Conservation (phyloP, 2,329 filamentous ascomycete genomes). For the Ophiognomonia clavigignenti-juglandacearum region DNA sequence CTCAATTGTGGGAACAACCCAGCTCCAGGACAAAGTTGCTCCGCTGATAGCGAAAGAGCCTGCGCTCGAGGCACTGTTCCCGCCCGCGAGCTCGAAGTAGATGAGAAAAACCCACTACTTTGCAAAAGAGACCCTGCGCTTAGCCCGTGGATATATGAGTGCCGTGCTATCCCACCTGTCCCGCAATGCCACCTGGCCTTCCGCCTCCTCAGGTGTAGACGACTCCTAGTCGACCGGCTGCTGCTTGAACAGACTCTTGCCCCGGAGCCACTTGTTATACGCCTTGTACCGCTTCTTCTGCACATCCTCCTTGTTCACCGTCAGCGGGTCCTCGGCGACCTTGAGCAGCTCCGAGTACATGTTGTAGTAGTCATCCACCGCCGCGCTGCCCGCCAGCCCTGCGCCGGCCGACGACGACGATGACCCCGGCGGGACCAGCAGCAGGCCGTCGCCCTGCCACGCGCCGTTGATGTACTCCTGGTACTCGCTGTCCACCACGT, state of each 20-base stretch:
- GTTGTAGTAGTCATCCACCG: constrained; percentile 60
- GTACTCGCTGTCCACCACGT: constrained; percentile 61
- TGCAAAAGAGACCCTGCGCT: neutral
- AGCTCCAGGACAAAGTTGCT: constrained; percentile 24
- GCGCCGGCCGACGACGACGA: constrained; percentile 45
- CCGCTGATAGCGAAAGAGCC: constrained; percentile 33
- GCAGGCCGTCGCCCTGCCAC: constrained; percentile 56
- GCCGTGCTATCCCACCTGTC: constrained; percentile 8
- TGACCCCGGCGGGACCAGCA: constrained; percentile 47
- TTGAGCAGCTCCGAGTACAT: constrained; percentile 74
- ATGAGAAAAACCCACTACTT: no score
- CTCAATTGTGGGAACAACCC: constrained; percentile 24
- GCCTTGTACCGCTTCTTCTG: constrained; percentile 95
- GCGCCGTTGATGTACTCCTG: constrained; percentile 72
- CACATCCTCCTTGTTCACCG: constrained; percentile 80
- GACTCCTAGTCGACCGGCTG: constrained; percentile 54
- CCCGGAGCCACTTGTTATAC: constrained; percentile 89
- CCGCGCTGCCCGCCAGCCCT: constrained; percentile 31
- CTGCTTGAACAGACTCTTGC: constrained; percentile 96
- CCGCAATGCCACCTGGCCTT: neutral
- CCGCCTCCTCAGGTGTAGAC: constrained; percentile 11
- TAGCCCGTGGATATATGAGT: constrained; percentile 8
- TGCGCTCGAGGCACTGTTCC: constrained; percentile 29
- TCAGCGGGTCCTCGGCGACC: constrained; percentile 77
- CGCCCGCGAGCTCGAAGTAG: no score